Base-by-base conservation (phyloP, 129 eudicot species). In the Chrysanthemum seticuspe region DNA sequence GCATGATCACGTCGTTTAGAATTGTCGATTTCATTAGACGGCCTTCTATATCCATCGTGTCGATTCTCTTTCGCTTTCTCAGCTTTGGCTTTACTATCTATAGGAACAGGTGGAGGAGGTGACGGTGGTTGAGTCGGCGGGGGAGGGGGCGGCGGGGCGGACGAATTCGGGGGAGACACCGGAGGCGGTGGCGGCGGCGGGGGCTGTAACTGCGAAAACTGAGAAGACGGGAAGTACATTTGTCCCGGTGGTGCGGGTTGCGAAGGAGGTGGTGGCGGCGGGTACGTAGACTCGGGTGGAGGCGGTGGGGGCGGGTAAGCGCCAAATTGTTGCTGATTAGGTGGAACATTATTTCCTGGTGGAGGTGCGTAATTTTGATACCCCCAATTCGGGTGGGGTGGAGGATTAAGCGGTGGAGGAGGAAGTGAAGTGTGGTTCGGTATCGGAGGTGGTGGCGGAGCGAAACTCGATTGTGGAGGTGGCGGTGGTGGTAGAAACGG, bases 401-500 rank as follows among this genome's bases (percentile, higher is more conserved):
- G 36, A 4, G 36, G 36, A 4, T 31, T 31, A 31, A 31, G 82
- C 2, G 79, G 71, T 29, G 84, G 82, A 31, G 85, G 89, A 71
- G 81, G 86, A 25, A 79, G 72, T 58, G 84, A 58, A 69, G 68
- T 83, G 63, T 80, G 93, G 62, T 80, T 84, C 3, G 90, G 82
- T 14, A 45, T 10, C 49, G 89, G 81, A 5, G 95, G 88, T 27
- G 86, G 91, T 15, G 81, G 95, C 53, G 86, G 84, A 47, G 77
- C 84, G 27, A 90, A 90, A 59, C 81, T 76, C 0, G 88, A 85
- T 73, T 85, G 93, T 11, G 85, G 77, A 23, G 92, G 85, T 10
- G 96, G 86, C 23, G 96, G 88, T 29, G 96, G 88, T 19, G 96
- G 98, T 67, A 90, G 96, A 76, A 87, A 92, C 62, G 98, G 96